Conservation (phyloP, 805 yeast species). For the Candida nanaspora region DNA sequence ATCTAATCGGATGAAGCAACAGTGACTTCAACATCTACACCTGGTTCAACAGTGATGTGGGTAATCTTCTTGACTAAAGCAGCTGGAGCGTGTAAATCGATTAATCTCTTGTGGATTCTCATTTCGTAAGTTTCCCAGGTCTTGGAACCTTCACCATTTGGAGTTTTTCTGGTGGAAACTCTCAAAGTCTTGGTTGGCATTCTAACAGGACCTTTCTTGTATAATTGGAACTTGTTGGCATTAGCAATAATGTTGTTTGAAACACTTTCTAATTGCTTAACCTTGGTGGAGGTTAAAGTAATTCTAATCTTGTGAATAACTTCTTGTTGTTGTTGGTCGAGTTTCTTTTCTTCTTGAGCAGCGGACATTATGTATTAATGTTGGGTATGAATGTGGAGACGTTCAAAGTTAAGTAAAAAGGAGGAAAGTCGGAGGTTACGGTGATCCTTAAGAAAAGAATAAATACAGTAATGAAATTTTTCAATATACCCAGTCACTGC, state of each 20-base stretch:
- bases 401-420: slow-evolving; percentile 24
- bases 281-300: slow-evolving; percentile 98
- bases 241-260: slow-evolving; percentile 83
- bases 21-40: slow-evolving; percentile 96
- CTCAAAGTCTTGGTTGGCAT: slow-evolving; percentile 98
- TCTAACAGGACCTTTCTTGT: slow-evolving; percentile 99
- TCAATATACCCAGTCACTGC: too few relatives aligned
- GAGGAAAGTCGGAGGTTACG: background rate
- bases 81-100: slow-evolving; percentile 97
- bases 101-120: slow-evolving; percentile 99
- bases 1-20: slow-evolving; percentile 48
- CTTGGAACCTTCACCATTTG: slow-evolving; percentile 99
- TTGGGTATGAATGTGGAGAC: slow-evolving; percentile 24
- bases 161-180: slow-evolving; percentile 99
- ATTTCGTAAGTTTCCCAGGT: slow-evolving; percentile 99
- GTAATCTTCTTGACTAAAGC: slow-evolving; percentile 90
- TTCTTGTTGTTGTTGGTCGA: slow-evolving; percentile 61
- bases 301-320: slow-evolving; percentile 96
- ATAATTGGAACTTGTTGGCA: slow-evolving; percentile 75
- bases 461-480: background rate
- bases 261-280: slow-evolving; percentile 95
- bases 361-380: slow-evolving; percentile 57
- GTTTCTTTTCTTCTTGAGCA: slow-evolving; percentile 72
- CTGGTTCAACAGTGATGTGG: slow-evolving; percentile 97
- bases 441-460: background rate